These are phyloP conservation scores for Cadophora luteo-olivacea DNA, from an alignment of 2,329 filamentous ascomycete genomes.

Conservation along the genomic window DNA sequence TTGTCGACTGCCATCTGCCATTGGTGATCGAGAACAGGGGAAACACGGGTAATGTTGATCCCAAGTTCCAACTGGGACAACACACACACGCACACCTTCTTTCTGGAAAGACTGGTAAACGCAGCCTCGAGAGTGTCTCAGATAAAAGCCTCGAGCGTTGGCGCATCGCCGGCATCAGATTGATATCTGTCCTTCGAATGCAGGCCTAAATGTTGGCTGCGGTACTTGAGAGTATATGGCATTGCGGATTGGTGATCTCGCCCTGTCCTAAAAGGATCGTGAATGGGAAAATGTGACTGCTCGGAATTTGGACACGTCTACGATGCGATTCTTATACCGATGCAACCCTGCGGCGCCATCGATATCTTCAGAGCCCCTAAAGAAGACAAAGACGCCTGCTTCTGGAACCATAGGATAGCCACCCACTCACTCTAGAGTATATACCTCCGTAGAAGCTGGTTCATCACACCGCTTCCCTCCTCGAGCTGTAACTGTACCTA, in stretches of 20 bases:
- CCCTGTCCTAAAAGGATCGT: not conserved
- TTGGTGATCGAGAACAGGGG: not conserved
- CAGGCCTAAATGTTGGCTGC: not conserved
- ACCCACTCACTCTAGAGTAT: not conserved
- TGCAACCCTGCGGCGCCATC: constrained; percentile 16
- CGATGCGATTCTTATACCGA: constrained; percentile 5
- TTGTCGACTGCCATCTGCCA: not conserved
- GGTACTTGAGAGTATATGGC: constrained; percentile 24
- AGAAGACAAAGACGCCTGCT: not conserved
- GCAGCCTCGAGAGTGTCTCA: constrained; percentile 28
- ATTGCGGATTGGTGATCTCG: not conserved
- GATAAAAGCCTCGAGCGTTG: constrained; percentile 8
- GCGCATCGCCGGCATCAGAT: constrained; percentile 8
- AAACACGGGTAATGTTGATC: constrained; percentile 18
- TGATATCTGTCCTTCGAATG: not conserved
- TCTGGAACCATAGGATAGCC: not conserved
- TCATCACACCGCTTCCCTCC: constrained; percentile 5
- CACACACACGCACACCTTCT: not conserved
- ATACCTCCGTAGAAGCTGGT: not conserved
- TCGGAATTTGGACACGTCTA: constrained; percentile 13
- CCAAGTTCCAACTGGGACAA: constrained; percentile 6
- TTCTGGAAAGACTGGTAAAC: constrained; percentile 13
- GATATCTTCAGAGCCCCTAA: not conserved
- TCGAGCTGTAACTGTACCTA: not conserved
- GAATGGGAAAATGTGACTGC: constrained; percentile 24